Evolutionary conservation across 2,329 filamentous ascomycete species (phyloP).

Genomic region (Trichoderma atrobrunneum): DNA sequence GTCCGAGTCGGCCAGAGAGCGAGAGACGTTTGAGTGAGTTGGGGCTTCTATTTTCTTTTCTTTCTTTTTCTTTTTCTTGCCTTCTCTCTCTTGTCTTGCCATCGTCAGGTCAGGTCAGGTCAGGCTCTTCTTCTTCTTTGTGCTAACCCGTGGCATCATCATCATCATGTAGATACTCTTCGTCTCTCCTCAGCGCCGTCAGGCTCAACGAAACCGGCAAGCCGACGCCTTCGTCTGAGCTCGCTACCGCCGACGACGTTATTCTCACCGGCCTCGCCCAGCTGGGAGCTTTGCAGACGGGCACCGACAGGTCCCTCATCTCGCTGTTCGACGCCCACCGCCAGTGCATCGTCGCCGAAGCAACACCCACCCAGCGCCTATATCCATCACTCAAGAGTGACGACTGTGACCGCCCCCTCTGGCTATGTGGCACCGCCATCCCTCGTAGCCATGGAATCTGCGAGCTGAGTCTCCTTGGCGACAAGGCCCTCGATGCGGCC

Average conservation of each 20-base stretch:
- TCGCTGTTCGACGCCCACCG: conserved; percentile 49
- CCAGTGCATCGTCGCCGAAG: conserved; percentile 52
- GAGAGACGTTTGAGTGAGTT: conserved; percentile 32
- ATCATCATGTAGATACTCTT: conserved; percentile 19
- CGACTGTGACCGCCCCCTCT: conserved; percentile 22
- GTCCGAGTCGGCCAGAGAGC: conserved; percentile 30
- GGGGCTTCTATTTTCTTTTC: neutral
- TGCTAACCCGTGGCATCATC: conserved; percentile 1
- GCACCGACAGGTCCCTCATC: conserved; percentile 43
- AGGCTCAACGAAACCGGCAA: conserved; percentile 27
- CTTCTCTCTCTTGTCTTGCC: neutral
- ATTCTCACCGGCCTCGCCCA: conserved; percentile 50
- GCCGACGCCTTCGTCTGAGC: conserved; percentile 25
- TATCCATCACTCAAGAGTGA: conserved; percentile 22
- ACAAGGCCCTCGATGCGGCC: neutral
- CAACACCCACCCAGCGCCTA: conserved; percentile 42
- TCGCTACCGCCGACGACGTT: conserved; percentile 35
- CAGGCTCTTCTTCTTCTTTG: neutral
- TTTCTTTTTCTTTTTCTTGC: neutral
- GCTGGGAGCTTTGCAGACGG: conserved; percentile 44
- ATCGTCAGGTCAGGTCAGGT: neutral
- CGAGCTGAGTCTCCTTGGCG: conserved; percentile 23
- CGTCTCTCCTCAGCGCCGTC: conserved; percentile 17
- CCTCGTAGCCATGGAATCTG: conserved; percentile 31
- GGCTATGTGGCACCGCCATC: conserved; percentile 33